Base-by-base conservation (phyloP, 2,329 filamentous ascomycete genomes). In the Fusarium bulbicola region DNA sequence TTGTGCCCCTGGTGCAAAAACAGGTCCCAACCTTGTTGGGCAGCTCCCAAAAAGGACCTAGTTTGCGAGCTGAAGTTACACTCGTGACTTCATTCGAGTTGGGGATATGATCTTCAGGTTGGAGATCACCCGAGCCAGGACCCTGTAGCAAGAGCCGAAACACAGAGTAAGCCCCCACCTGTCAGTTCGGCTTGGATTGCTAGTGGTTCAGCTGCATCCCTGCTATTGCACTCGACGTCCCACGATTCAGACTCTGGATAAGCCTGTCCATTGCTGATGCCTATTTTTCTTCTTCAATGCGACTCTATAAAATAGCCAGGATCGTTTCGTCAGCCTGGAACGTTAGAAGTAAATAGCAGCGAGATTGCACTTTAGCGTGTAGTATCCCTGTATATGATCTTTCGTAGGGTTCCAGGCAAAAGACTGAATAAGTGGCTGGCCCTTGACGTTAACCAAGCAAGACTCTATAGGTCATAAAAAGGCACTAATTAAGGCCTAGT, bases 141-240 rank as follows among this genome's bases (percentile, higher is more conserved):
- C 56, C 49, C 45, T 56, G 65, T 40, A 43, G 28, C 26, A 70
- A 57, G 58, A 74, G 66, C 66, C 70, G 58, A 69, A 69, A 52
- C 42, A 34, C 54, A 60, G 52, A 54, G 37, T 30, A 36, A 52
- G 42, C 47, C 67, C 71, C 72, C 72, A 64, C 72, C 72, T 74
- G 68, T 73, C 72, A 74, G 63, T 73, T 73, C 63, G 72, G 72
- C 63, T 74, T 53, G 50, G 72, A 73, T 70, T 69, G 63, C 68
- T 74, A 74, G 72, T 68, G 58, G 63, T 45, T 60, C 66, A 63
- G 47, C 62, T 68, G 37, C 24, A 74, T 62, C 71, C 70, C 68
- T 74, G 39, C 53, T 54, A 42, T 45, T 49, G 37, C 56, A 66
- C 45, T 37, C 50, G n/a, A 47, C 34, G 26, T 59, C 40, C 66